Conservation (phyloP, 192 early-diverging fungal species). For the Coemansia sp. region DNA sequence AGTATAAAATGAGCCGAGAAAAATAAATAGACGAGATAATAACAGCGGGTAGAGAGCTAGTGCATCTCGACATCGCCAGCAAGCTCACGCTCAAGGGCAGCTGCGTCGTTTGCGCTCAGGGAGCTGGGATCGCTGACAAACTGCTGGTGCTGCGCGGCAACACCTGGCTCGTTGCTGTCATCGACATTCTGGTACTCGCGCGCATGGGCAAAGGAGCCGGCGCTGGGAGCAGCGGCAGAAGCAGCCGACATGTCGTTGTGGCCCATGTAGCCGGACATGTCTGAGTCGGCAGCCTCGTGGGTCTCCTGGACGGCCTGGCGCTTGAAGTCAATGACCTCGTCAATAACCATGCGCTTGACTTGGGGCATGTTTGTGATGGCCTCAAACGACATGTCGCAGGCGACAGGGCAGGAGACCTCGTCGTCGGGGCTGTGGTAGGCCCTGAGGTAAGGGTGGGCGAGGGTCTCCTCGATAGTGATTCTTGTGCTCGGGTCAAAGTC, state of each 20-base stretch:
- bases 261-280: constrained; percentile 23
- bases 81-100: constrained; percentile 46
- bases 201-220: constrained; percentile 33
- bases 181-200: constrained; percentile 43
- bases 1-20: neutral
- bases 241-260: constrained; percentile 11
- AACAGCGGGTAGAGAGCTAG: neutral
- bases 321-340: constrained; percentile 81
- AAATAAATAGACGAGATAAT: neutral
- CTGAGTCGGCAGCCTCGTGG: constrained; percentile 42
- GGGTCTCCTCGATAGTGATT: constrained; percentile 90
- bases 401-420: constrained; percentile 59
- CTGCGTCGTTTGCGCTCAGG: constrained; percentile 28
- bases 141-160: constrained; percentile 41
- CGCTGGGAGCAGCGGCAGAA: constrained; percentile 13
- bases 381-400: constrained; percentile 52
- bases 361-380: constrained; percentile 39
- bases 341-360: constrained; percentile 70
- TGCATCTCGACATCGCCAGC: constrained; percentile 40
- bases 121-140: constrained; percentile 13
- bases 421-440: constrained; percentile 90
- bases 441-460: constrained; percentile 90
- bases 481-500: constrained; percentile 91
- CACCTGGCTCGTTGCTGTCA: constrained; percentile 44
- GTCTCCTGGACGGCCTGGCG: constrained; percentile 50